Percentiles rank a stretch among this genome's conserved stretches.
Evolutionary conservation across 768 basidiomycete species (phyloP).

Genomic region (Calocybe gangraenosa): DNA sequence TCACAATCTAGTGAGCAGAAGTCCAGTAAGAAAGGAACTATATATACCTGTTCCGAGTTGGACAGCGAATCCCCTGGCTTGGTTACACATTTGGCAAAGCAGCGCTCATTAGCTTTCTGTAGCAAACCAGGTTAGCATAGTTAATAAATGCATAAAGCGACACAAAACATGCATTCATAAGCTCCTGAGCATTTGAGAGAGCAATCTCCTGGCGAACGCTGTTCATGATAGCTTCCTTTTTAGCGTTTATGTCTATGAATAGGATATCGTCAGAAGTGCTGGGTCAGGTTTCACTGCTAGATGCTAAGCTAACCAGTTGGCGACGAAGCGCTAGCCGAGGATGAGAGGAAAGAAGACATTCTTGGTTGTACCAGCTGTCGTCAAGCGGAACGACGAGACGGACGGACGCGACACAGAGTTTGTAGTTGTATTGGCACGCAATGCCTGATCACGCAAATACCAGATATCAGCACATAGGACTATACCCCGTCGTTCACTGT

Average conservation of each 20-base stretch:
- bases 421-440: slow-evolving; percentile 7
- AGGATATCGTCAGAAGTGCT: neutral
- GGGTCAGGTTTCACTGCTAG: neutral
- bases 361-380: neutral
- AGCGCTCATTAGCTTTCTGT: slow-evolving; percentile 78
- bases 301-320: slow-evolving; percentile 15
- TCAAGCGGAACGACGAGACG: neutral
- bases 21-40: neutral
- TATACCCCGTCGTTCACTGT: no score
- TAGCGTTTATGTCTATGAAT: slow-evolving; percentile 37
- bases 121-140: neutral
- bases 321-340: slow-evolving; percentile 25
- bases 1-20: slow-evolving; percentile 5
- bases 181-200: slow-evolving; percentile 72
- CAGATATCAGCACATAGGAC: no score
- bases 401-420: slow-evolving; percentile 13
- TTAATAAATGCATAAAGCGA: neutral
- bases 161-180: slow-evolving; percentile 58
- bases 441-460: no score
- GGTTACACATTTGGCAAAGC: slow-evolving; percentile 71
- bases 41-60: slow-evolving; percentile 64
- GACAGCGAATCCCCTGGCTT: slow-evolving; percentile 72
- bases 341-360: slow-evolving; percentile 16
- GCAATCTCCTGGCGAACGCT: slow-evolving; percentile 67
- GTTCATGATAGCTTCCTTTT: slow-evolving; percentile 57